Conservation (phyloP, 208 protist species). For the Eutreptiella sp. region DNA sequence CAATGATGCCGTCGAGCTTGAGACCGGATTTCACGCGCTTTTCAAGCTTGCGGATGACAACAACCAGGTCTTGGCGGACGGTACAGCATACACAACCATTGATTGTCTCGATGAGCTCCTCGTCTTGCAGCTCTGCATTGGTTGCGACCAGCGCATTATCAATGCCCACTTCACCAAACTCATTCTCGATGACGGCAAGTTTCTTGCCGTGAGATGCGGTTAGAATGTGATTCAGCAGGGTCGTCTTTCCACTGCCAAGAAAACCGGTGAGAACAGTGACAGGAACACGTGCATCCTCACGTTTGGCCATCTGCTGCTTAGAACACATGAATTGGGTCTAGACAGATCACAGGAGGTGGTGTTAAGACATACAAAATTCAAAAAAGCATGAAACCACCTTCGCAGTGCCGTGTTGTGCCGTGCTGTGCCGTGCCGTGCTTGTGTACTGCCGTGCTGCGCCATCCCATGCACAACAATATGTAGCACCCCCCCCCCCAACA, state of each 20-base stretch:
- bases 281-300: slow-evolving; percentile 8
- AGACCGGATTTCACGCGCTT: no score
- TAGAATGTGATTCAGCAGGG: slow-evolving; percentile 43
- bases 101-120: slow-evolving; percentile 40
- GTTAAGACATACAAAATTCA: no score
- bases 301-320: no score
- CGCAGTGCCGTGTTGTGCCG: no score
- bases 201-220: slow-evolving; percentile 25
- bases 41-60: no score
- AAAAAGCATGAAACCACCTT: no score
- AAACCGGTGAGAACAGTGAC: slow-evolving; percentile 38
- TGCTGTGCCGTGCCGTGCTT: no score
- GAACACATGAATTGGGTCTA: no score
- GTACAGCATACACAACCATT: slow-evolving; percentile 55
- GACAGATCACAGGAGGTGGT: no score
- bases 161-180: slow-evolving; percentile 20
- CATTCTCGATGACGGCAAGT: slow-evolving; percentile 53
- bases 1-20: slow-evolving; percentile 23
- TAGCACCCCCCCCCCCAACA: no score
- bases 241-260: slow-evolving; percentile 46
- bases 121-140: not conserved
- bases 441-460: no score
- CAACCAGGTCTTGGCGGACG: slow-evolving; percentile 33
- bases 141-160: slow-evolving; percentile 6
- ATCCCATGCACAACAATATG: no score